Conservation (phyloP, 2,329 filamentous ascomycete genomes). For the Aureobasidium vineae region DNA sequence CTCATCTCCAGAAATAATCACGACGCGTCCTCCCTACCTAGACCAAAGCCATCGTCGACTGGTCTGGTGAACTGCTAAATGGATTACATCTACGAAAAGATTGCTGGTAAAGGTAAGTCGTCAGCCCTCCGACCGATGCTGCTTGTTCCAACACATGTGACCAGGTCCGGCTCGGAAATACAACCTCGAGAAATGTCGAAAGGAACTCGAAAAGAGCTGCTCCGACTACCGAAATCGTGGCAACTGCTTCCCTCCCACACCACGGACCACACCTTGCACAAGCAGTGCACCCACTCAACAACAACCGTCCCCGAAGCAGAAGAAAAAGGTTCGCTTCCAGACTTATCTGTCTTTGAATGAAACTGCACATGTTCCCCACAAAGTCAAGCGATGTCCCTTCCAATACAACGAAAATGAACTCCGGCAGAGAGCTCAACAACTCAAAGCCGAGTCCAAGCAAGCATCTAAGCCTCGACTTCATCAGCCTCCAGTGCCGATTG, state of each 20-base stretch:
- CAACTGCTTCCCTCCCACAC: neutral
- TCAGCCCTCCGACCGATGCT: neutral
- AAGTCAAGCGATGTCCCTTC: neutral
- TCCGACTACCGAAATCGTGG: neutral
- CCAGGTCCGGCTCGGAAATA: constrained; percentile 4
- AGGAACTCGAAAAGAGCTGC: constrained; percentile 16
- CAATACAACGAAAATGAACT: constrained; percentile 12
- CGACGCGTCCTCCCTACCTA: neutral
- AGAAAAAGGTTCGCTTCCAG: neutral
- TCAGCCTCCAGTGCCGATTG: neutral
- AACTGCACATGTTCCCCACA: neutral
- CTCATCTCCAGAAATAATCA: neutral
- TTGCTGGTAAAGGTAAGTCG: constrained; percentile 15
- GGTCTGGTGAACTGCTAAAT: neutral
- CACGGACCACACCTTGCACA: neutral
- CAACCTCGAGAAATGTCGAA: constrained; percentile 11
- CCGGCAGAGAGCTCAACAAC: neutral
- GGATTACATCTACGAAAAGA: constrained; percentile 14
- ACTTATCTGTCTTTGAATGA: neutral
- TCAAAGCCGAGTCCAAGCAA: neutral
- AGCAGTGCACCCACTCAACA: neutral
- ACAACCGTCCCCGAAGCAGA: neutral
- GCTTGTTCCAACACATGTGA: neutral
- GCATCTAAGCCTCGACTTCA: neutral
- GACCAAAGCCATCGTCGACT: neutral